Percentiles rank a stretch among this genome's conserved stretches.
Evolutionary conservation across 108 stramenopile species (phyloP).

Genomic region (Nitzschia palea): DNA sequence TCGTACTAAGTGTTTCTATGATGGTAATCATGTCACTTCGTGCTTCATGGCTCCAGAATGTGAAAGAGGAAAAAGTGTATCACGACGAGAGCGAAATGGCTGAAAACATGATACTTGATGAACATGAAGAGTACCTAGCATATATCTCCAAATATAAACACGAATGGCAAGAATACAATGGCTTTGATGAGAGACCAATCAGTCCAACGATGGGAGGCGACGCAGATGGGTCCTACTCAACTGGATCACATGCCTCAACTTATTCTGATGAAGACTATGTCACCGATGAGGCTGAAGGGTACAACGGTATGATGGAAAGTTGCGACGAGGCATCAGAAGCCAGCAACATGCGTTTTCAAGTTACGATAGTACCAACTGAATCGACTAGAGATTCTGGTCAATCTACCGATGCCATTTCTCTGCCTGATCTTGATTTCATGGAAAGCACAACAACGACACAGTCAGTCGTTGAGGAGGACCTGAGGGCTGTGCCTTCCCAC

Average conservation of each 20-base stretch:
- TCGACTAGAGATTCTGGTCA: background rate
- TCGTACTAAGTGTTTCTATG: conserved; percentile 29
- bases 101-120: conserved; percentile 62
- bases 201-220: background rate
- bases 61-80: conserved; percentile 47
- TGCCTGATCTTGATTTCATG: background rate
- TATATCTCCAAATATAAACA: conserved; percentile 61
- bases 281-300: background rate
- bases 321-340: background rate
- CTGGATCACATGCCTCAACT: background rate
- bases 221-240: background rate
- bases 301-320: conserved; percentile 5
- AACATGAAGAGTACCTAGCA: conserved; percentile 60
- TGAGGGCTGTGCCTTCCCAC: too few relatives aligned
- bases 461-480: background rate
- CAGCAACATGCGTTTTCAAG: background rate
- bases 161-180: conserved; percentile 66
- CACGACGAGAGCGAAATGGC: conserved; percentile 50
- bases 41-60: conserved; percentile 41
- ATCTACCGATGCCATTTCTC: background rate
- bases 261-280: conserved; percentile 7
- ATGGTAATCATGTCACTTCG: conserved; percentile 48
- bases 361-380: background rate
- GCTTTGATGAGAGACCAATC: conserved; percentile 20
- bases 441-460: background rate